Evolutionary conservation across 306 rosid genomes (phyloP), one percentile per base, ranked within the genome.

Genomic region (Sicyos edulis): DNA sequence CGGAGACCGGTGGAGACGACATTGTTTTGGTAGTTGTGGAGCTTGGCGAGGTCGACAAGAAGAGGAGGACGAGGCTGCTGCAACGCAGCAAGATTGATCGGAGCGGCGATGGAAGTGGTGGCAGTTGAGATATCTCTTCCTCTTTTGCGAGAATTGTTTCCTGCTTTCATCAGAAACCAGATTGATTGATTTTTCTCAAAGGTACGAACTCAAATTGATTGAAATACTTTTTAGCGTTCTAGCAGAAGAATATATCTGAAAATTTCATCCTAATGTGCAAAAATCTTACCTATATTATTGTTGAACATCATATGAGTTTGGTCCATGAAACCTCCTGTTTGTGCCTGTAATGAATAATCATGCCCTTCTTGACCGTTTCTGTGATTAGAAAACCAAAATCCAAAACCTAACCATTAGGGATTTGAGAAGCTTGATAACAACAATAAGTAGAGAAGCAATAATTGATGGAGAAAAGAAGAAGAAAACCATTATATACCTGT

Each of bases 1-100:
- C 92, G 82, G 54, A 93, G 76, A 50, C 98, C 98, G 0, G 97
- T 90, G 57, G 98, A 90, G 81, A 93, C 96, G 8, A 82, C 89
- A 86, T 87, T 88, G 64, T 85, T 87, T 29, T 82, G 91, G 5
- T 81, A 89, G 34, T 76, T 82, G 49, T 90, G 96, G 77, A 90
- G 93, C 74, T 90, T 96, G 67, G 98, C 86, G 50, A 88, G 87
- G 78, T 93, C 89, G 67, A 88, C 77, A 66, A 93, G 90, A 59
- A 84, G 90, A 54, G 90, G 82, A 80, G 89, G 70, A 24, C 40
- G 58, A 74, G 77, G 45, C 20, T 77, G 81, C 19, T 84, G 96
- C 44, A 82, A 7, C 59, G 88, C 80, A 77, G 81, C 84, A 16
- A 83, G 83, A 80, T 80, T 83, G 22, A 85, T 78, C 8, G 84